Base-by-base conservation (phyloP, 306 rosid species). In the Argentina anserina region DNA sequence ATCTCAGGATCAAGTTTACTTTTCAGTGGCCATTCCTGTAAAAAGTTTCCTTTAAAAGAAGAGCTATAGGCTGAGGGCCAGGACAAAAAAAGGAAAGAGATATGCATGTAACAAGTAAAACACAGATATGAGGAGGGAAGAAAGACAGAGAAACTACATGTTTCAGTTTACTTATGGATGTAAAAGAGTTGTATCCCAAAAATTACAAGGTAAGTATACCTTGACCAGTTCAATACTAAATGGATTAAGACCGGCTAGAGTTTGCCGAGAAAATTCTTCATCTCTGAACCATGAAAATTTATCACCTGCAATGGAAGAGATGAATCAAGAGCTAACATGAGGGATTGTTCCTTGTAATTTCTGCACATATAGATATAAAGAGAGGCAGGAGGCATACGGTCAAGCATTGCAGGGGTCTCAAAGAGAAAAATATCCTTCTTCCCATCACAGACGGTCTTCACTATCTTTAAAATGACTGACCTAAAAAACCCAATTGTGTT, bases 201-300 rank as follows among this genome's bases (percentile, higher is more conserved):
- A 58, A 28, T 8, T 3, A 45, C 50, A 46, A 13, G 33, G 37
- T 10, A 39, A 12, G 11, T 56, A 21, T 76, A 81, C 88, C 84
- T 74, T 76, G 33, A 84, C 73, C 63, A 84, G 73, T 12, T 60
- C 73, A 10, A 81, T 72, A 67, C 74, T 46, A 18, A 29, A 79
- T 20, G 88, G 88, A 31, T 84, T 81, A 34, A 81, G 81, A 34
- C 88, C 88, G 12, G 88, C 78, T 40, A 84, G 79, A 40, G 88
- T 84, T 34, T 84, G 85, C 72, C 86, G 56, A 18, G 83, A 82
- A 76, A 84, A 84, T 59, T 84, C 85, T 37, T 84, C 83, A 42
- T 84, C 87, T 23, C 79, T 75, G 18, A 80, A 81, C 87, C 83
- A 81, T 25, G 75, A 34, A 25, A 84, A 73, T 39, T 81, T 84